Evolutionary conservation across 2,329 filamentous ascomycete genomes (phyloP), one percentile per base, ranked within the genome.

Genomic region (Cordyceps javanica): DNA sequence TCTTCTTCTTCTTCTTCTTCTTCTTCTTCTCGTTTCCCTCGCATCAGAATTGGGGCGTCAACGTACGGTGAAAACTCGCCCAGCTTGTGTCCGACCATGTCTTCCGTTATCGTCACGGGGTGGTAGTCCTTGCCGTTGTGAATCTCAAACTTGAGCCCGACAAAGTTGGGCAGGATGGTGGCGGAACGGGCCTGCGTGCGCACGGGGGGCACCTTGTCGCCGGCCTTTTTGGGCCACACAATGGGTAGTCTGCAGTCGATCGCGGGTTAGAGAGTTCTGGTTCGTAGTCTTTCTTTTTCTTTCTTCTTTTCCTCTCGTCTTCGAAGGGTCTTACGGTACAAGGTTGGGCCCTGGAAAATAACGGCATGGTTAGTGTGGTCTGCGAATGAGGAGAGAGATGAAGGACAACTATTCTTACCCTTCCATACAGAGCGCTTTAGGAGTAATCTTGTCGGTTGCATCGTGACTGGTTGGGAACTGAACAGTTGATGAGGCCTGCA

Each of bases 81-180:
- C 64, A 97, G 80, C 76, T 96, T 97, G 74, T 94, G 89, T 55
- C 92, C 92, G 51, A 97, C 92, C 92, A 97, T 97, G 68, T 96
- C 90, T 71, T 96, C 92, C 16, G 91, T 96, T 62, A 97, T 89
- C 63, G 80, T 81, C 56, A 96, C 81, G 64, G 94, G 89, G 65
- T 87, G 76, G 73, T 96, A 96, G 32, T 82, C 82, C 77, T 94
- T 96, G 67, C 92, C 92, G 71, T 96, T 96, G 77, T 97, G 88
- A 60, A 97, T 83, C 73, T 92, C 88, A 73, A 97, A 97, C 70
- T 85, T 87, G 66, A 96, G 77, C 14, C 91, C 91, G 55, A 97
- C 90, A 70, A 96, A 96, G 73, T 89, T 95, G 62, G 92, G 92
- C 58, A 96, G 81, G 66, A 97, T 94, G 6, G 91, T 96, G 32